phyloP scores from a whole-genome alignment of 2,329 filamentous ascomycete species.

The Fusarium nygamai region DNA sequence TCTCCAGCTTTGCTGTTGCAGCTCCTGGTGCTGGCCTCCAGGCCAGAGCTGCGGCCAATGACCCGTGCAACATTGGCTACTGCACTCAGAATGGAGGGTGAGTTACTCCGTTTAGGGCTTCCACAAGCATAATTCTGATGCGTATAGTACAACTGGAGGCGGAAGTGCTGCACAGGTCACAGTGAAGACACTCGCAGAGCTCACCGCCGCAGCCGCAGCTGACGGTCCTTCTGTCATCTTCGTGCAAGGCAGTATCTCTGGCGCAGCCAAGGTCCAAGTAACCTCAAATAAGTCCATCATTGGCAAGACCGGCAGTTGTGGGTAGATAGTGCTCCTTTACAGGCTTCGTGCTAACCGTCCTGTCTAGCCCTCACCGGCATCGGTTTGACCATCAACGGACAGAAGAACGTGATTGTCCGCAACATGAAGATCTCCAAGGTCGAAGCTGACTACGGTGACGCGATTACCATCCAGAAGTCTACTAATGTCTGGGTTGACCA shows the following conservation, averaged over 20 bases:
- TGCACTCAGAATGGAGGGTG: conserved; percentile 39
- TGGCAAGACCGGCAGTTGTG: conserved; percentile 37
- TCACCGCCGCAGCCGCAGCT: conserved; percentile 26
- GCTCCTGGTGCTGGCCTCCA: conserved; percentile 8
- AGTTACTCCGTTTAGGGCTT: accelerated
- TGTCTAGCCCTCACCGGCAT: conserved; percentile 30
- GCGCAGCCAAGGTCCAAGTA: conserved; percentile 37
- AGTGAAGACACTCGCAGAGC: conserved; percentile 26
- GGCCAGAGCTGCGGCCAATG: conserved; percentile 18
- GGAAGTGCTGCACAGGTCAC: conserved; percentile 22
- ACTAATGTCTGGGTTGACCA: conserved; percentile 62
- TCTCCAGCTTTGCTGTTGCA: conserved; percentile 4
- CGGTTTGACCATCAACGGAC: conserved; percentile 28
- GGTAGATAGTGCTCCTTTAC: accelerated
- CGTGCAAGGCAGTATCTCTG: conserved; percentile 35
- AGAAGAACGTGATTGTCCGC: conserved; percentile 64
- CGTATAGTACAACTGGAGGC: conserved; percentile 23
- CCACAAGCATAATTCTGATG: accelerated
- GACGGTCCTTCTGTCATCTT: conserved; percentile 26
- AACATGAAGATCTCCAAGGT: conserved; percentile 65
- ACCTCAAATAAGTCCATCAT: conserved; percentile 39
- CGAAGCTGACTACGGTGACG: conserved; percentile 57
- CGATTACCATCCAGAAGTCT: conserved; percentile 59
- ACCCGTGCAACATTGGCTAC: conserved; percentile 28
- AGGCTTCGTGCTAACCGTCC: accelerated